Base-by-base conservation (phyloP, 1,139 yeast species). In the Suhomyces bolitotheri region DNA sequence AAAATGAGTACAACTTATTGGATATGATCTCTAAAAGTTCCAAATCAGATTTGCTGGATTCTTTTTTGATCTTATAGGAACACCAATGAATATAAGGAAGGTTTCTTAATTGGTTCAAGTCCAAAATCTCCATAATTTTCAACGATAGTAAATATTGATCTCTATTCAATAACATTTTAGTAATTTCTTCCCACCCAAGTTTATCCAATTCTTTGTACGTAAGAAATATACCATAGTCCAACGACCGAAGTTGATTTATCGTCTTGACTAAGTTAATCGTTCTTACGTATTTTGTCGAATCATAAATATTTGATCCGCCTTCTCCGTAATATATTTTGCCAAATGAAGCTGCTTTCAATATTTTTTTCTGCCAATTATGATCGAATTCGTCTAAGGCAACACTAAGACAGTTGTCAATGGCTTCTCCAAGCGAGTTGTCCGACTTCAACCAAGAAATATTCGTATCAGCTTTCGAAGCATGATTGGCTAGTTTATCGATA, bases 381-480 rank as follows among this genome's bases (percentile, higher is more conserved):
- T 81, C 85, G 49, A 86, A 79, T 50, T 90, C 97, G 34, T 81
- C 82, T 6, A 80, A 61, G 1, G 96, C 85, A 0, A 94, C 95
- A 3, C 73, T 64, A 8, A 90, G 71, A 53, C 96, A 87, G 16
- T 75, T 76, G 23, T 73, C 71, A 2, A 90, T 82, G 1, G 97
- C 96, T 7, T 62, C 63, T 0, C 64, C 60, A 16, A 92, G 61
- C 15, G 73, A 61, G 14, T 65, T 58, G 26, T 76, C 77, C 6
- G 84, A 69, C 25, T 82, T 76, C 39, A 80, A 71, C 25, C 89
- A 60, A 0, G 71, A 55, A 11, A 71, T 68, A 44, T 84, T 87
- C 39, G 87, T 89, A 50, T 87, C 87, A 0, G 96, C 95, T 51
- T 84, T 82, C 0, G 97, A 88, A 0, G 95, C 77, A 49, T 83